Conservation (phyloP, 495 filamentous ascomycete species). For the Podospora fimiseda region DNA sequence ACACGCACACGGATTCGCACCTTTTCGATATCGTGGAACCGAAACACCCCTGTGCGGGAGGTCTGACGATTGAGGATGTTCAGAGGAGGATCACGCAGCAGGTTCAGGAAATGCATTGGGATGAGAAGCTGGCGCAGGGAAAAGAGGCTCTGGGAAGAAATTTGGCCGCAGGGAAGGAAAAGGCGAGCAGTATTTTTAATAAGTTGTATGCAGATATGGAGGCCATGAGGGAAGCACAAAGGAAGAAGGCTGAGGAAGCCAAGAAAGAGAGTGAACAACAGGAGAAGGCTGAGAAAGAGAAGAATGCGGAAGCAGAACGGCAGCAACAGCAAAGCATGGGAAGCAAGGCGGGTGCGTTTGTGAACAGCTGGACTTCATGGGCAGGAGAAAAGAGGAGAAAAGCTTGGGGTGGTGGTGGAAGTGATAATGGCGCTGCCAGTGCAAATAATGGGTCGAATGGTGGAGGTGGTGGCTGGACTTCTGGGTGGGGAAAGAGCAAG, state of each 20-base stretch:
- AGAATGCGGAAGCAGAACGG: slow-evolving; percentile 9
- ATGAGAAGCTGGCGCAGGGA: slow-evolving; percentile 72
- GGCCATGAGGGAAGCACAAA: slow-evolving; percentile 72
- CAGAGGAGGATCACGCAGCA: slow-evolving; percentile 85
- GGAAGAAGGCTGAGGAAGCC: slow-evolving; percentile 58
- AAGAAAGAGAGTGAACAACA: slow-evolving; percentile 37
- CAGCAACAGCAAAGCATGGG: slow-evolving; percentile 31
- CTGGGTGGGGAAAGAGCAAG: slow-evolving; percentile 32
- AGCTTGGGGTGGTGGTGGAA: slow-evolving; percentile 41
- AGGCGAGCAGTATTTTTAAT: slow-evolving; percentile 75
- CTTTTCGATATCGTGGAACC: slow-evolving; percentile 93
- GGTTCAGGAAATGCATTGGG: slow-evolving; percentile 79
- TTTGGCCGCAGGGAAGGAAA: slow-evolving; percentile 74
- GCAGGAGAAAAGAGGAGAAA: slow-evolving; percentile 73
- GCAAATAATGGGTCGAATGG: neutral
- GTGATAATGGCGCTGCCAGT: slow-evolving; percentile 11
- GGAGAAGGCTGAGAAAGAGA: slow-evolving; percentile 16
- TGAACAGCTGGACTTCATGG: slow-evolving; percentile 94
- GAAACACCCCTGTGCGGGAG: slow-evolving; percentile 89
- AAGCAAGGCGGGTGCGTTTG: slow-evolving; percentile 74
- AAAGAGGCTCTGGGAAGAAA: slow-evolving; percentile 73
- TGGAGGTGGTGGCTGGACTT: slow-evolving; percentile 30
- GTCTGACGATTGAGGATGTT: slow-evolving; percentile 88
- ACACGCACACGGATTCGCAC: slow-evolving; percentile 65
- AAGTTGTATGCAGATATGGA: slow-evolving; percentile 88